phyloP scores from a whole-genome alignment of 768 basidiomycete genomes.

The Podaxis rugospora region DNA sequence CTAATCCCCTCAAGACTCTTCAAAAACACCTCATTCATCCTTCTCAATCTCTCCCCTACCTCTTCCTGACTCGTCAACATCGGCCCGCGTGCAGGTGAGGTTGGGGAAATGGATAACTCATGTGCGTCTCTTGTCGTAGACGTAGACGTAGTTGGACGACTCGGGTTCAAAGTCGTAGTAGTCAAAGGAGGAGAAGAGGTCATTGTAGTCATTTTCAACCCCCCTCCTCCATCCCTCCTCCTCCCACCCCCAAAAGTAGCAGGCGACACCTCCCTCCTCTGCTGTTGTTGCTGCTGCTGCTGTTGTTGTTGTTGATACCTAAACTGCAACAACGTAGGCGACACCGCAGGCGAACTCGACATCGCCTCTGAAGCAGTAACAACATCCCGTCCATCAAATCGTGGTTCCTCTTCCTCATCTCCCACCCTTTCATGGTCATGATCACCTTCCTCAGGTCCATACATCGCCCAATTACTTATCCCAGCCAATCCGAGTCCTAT shows the following conservation, averaged over 20 bases:
- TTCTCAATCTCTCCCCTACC: conserved; percentile 57
- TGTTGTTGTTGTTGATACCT: conserved; percentile 2
- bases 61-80: conserved; percentile 65
- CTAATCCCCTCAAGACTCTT: conserved; percentile 60
- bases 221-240: not conserved
- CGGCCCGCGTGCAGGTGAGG: conserved; percentile 33
- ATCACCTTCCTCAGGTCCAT: not conserved
- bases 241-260: not conserved
- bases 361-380: not conserved
- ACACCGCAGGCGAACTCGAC: not conserved
- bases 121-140: not conserved
- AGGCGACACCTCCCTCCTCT: not conserved
- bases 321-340: conserved; percentile 1
- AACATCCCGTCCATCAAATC: not conserved
- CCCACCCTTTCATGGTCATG: not conserved
- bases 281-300: not conserved
- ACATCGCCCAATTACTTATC: conserved; percentile 3
- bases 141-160: not conserved
- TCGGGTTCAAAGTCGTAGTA: not conserved
- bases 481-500: conserved; percentile 8
- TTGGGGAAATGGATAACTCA: conserved; percentile 17
- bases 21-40: conserved; percentile 68
- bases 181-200: no score
- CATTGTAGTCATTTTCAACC: no score
- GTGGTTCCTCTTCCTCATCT: not conserved